A percentile compares a stretch with the other conserved stretches of the same genome.
Evolutionary conservation across 202 grass and related monocot species (phyloP).

Genomic region (Carex arenaria): DNA sequence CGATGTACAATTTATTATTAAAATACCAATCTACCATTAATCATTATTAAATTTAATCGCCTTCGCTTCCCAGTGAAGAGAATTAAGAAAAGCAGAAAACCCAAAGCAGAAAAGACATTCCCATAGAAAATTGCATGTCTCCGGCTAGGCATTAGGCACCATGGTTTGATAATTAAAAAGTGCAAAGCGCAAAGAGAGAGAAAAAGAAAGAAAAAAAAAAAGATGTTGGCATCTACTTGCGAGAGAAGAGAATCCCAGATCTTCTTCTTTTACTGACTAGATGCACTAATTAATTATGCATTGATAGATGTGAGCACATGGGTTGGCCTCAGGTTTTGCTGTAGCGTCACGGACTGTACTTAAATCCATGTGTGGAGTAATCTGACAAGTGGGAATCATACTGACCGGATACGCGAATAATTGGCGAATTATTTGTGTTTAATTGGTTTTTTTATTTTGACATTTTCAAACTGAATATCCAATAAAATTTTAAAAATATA

Average conservation of each 20-base stretch:
- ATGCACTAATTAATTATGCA: neutral
- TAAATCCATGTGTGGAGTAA: neutral
- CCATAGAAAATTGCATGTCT: neutral
- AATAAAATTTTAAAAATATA: too few relatives aligned
- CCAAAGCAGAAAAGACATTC: constrained; percentile 6
- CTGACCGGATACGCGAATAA: too few relatives aligned
- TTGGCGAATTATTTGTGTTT: too few relatives aligned
- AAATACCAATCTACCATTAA: neutral
- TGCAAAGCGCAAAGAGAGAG: neutral
- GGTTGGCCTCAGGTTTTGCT: neutral
- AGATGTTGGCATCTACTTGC: neutral
- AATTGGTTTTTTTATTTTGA: too few relatives aligned
- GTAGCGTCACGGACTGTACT: neutral
- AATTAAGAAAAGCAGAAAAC: constrained; percentile 7
- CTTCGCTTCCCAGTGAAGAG: neutral
- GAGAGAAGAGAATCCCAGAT: constrained; percentile 8
- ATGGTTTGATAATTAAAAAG: neutral
- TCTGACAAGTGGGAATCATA: neutral
- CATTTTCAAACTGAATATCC: too few relatives aligned
- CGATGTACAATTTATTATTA: neutral
- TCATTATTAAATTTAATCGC: neutral
- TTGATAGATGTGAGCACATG: constrained; percentile 11
- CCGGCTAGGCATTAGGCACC: neutral
- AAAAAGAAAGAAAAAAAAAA: neutral
- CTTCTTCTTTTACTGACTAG: neutral